Base-by-base conservation (phyloP, 179 eudicot genomes). In the Gypsophila paniculata region DNA sequence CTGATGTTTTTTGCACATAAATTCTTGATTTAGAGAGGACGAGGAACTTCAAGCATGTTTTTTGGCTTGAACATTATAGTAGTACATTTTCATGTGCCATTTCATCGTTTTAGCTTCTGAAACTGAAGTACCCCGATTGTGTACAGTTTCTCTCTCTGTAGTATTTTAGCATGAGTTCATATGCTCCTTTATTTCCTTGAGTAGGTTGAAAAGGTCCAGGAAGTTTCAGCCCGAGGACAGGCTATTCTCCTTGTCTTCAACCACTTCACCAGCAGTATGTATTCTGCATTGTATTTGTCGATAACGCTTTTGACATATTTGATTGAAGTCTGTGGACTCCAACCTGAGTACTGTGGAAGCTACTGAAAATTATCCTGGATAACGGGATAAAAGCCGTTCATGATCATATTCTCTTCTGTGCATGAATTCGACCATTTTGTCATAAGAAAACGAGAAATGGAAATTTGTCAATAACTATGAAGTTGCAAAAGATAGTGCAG, bases 141-240 rank as follows among this genome's bases (percentile, higher is more conserved):
- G 54, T 64, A 29, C 2, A n/a, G 7, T 64, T 26, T 57, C n/a
- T 2, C 54, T 9, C 4, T 49, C 72, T 54, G 12, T 4, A 38
- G 60, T 7, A 42, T 23, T 18, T n/a, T 22, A 8, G 5, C 15
- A 9, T n/a, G 46, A 15, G 52, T 52, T 62, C 2, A 72, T 48
- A 25, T 53, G 54, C 8, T 62, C 32, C 61, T 22, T 55, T 22
- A 23, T 36, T 73, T 79, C 19, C 80, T 71, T 61, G 44, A 84
- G 80, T 84, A 93, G 98, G 82, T 86, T 90, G 77, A 93, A 93
- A 80, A 86, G 98, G 26, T 86, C 96, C 13, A 81, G 96, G 84
- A 93, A 93, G 80, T 91, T 93, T 78, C 97, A 89, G 72, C 96
- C 97, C 7, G 98, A 89, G 81, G 98, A 93, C 83, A 87, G 98